Evolutionary conservation across 257 asterid species (phyloP).

Genomic region (Solanum stenotomum): DNA sequence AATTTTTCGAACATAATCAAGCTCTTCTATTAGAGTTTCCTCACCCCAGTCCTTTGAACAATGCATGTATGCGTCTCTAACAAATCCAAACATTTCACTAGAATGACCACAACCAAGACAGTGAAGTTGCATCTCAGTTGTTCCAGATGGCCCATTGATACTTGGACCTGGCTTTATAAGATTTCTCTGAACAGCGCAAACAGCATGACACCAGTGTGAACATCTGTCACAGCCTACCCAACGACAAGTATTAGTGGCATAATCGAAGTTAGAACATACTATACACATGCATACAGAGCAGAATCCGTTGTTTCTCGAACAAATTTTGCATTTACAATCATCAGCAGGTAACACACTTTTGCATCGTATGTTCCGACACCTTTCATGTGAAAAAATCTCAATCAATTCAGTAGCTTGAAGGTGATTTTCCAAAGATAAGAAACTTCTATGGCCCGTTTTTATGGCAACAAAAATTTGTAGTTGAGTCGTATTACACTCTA

Average conservation of each 20-base stretch:
- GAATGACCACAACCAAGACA: conserved; percentile 81
- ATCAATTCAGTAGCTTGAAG: conserved; percentile 49
- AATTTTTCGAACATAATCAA: conserved; percentile 59
- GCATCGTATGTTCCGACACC: conserved; percentile 76
- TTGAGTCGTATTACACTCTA: conserved; percentile 62
- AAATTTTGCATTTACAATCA: conserved; percentile 81
- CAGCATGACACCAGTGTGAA: conserved; percentile 89
- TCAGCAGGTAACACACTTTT: conserved; percentile 65
- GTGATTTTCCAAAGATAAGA: conserved; percentile 29
- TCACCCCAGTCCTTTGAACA: conserved; percentile 72
- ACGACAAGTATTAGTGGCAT: conserved; percentile 78
- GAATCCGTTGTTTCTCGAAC: conserved; percentile 71
- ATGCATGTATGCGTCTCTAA: conserved; percentile 59
- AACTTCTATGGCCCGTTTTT: conserved; percentile 57
- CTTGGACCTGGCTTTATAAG: conserved; percentile 68
- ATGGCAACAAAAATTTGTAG: conserved; percentile 69
- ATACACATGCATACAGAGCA: conserved; percentile 96
- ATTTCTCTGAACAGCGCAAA: conserved; percentile 62
- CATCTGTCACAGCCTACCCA: conserved; percentile 96
- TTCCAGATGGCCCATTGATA: conserved; percentile 51
- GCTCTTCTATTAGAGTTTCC: conserved; percentile 62
- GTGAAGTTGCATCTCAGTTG: conserved; percentile 80
- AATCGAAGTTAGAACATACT: conserved; percentile 75
- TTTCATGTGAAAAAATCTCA: conserved; percentile 63
- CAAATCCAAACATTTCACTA: conserved; percentile 92